Evolutionary conservation across 768 basidiomycete genomes (phyloP), one percentile per base, ranked within the genome.

Genomic region (Mycena leptocephala): DNA sequence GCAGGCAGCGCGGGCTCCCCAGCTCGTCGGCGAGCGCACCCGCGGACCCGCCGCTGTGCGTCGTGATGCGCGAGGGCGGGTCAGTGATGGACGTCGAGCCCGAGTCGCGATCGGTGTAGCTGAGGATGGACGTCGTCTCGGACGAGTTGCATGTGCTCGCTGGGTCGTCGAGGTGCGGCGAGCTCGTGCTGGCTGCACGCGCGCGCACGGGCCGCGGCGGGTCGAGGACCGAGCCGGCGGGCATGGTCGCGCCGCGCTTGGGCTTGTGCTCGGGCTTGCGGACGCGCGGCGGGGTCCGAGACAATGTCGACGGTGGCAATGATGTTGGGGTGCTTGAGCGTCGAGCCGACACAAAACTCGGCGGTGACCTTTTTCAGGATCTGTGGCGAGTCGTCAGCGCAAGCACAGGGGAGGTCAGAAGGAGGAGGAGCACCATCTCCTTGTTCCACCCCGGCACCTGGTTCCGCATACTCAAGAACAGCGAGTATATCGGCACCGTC

Each of bases 331-430:
- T 99, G 98, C 85, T 97, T 96, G 81, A 99, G 89, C 56, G 95
- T 95, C 26, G 95, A 95, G 73, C 98, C 97, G 22, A 99, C 97
- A 80, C 98, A 99, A 82, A 99, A 99, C 85, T 99, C 98, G 32
- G 98, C 98, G 1, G 97, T 98, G 71, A 99, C 97, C 87, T 99
- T 99, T 89, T 99, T 97, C 93, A 99, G 97, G 83, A n/a, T n/a
- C n/a, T n/a, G n/a, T n/a, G n/a, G n/a, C n/a, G n/a, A n/a, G n/a
- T n/a, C n/a, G n/a, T n/a, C n/a, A n/a, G n/a, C n/a, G n/a, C n/a
- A n/a, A n/a, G n/a, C n/a, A n/a, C n/a, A n/a, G n/a, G n/a, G n/a
- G n/a, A n/a, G n/a, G n/a, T n/a, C n/a, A n/a, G n/a, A n/a, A n/a
- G n/a, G n/a, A n/a, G n/a, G n/a, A n/a, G n/a, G n/a, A n/a, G 74